phyloP scores from a whole-genome alignment of 129 eudicot genomes.

The Kitagawia praeruptora region DNA sequence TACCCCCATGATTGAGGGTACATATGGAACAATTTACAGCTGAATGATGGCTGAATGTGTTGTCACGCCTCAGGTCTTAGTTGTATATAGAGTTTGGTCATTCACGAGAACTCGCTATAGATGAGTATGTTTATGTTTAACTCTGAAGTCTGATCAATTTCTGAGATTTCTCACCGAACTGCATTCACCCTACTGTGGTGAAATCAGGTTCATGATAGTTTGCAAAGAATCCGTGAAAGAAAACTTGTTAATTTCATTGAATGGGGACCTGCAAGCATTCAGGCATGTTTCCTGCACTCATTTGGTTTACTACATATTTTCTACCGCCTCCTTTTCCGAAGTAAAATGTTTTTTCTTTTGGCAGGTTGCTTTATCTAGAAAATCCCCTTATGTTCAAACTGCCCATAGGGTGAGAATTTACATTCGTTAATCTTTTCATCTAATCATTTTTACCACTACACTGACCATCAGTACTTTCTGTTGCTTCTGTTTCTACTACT shows the following conservation, averaged over 20 bases:
- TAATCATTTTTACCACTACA: not conserved
- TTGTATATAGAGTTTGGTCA: not conserved
- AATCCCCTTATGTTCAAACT: conserved; percentile 45
- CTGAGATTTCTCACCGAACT: not conserved
- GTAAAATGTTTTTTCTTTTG: not conserved
- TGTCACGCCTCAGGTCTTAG: not conserved
- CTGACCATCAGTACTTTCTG: not conserved
- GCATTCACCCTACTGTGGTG: conserved; percentile 12
- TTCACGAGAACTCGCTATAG: not conserved
- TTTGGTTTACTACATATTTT: not conserved
- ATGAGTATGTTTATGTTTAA: not conserved
- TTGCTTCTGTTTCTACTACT: not conserved
- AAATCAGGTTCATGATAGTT: conserved; percentile 87
- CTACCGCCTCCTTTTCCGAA: not conserved
- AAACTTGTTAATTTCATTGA: conserved; percentile 96
- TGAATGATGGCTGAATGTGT: not conserved
- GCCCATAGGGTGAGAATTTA: no score
- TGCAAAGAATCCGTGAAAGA: conserved; percentile 90
- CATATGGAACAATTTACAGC: no score
- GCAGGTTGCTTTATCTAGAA: conserved; percentile 95
- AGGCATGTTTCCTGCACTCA: conserved; percentile 30
- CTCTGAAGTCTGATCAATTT: not conserved
- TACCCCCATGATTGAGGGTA: no score
- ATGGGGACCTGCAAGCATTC: conserved; percentile 99
- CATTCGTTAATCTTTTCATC: no score